phyloP scores from a whole-genome alignment of 1,284 basidiomycete species.

The Malassezia restricta region DNA sequence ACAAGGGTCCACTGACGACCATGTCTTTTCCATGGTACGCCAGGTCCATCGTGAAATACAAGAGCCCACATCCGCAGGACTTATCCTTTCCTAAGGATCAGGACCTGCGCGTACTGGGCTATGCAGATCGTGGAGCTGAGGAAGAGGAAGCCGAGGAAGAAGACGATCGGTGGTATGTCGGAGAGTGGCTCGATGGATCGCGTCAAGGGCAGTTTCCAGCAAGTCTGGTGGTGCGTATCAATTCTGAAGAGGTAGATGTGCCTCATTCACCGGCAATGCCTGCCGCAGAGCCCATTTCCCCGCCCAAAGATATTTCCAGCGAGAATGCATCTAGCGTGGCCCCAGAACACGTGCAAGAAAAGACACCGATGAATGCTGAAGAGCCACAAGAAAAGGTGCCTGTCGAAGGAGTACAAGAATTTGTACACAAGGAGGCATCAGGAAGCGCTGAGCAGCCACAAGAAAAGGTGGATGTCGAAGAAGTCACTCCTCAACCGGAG shows the following conservation, averaged over 20 bases:
- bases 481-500: no score
- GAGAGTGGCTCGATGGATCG: constrained; percentile 32
- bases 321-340: no score
- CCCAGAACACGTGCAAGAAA: no score
- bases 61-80: constrained; percentile 36
- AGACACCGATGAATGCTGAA: no score
- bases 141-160: constrained; percentile 43
- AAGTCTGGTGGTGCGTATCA: constrained; percentile 30
- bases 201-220: constrained; percentile 44
- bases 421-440: no score
- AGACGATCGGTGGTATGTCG: constrained; percentile 46
- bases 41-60: constrained; percentile 35
- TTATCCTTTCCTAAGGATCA: constrained; percentile 42
- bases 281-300: background rate
- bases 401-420: no score
- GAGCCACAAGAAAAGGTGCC: no score
- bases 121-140: constrained; percentile 20
- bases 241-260: background rate
- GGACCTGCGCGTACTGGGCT: constrained; percentile 31
- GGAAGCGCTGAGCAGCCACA: no score
- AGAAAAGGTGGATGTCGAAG: no score
- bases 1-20: background rate
- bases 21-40: constrained; percentile 25
- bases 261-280: background rate
- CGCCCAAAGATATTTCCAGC: background rate